Conservation (phyloP, 306 rosid genomes). For the Citrullus amarus region DNA sequence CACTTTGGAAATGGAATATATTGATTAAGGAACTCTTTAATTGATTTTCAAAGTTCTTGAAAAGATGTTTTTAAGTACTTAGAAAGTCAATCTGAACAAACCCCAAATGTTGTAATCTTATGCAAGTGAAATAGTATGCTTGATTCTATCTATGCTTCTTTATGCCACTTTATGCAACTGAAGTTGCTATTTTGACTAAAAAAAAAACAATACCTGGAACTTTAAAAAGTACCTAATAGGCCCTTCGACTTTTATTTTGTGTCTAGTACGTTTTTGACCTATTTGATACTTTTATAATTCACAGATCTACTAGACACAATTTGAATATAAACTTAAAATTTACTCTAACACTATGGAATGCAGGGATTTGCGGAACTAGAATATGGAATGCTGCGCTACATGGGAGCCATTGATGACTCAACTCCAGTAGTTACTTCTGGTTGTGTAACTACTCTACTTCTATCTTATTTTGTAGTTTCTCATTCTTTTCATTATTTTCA, state of each 20-base stretch:
- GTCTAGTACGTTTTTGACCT: no score
- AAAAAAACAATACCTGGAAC: no score
- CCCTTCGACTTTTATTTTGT: no score
- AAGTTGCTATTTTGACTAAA: neutral
- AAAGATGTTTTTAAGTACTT: no score
- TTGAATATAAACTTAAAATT: no score
- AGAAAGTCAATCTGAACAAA: neutral
- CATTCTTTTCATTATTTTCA: neutral
- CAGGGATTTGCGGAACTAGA: slow-evolving; percentile 96
- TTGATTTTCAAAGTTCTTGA: no score
- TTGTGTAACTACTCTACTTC: slow-evolving; percentile 12
- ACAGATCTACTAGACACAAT: no score
- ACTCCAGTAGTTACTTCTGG: slow-evolving; percentile 81
- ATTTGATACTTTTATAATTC: no score
- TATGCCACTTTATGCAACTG: no score
- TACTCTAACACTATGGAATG: neutral
- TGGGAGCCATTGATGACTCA: slow-evolving; percentile 77
- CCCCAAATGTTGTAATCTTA: neutral
- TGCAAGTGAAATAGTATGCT: neutral
- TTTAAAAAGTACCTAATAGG: no score
- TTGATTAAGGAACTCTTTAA: neutral
- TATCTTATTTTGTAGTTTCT: neutral
- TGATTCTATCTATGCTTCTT: neutral
- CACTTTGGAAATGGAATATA: neutral
- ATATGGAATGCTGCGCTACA: slow-evolving; percentile 75